Evolutionary conservation across 2,329 filamentous ascomycete genomes (phyloP).

Genomic region (Aspergillus neotritici): DNA sequence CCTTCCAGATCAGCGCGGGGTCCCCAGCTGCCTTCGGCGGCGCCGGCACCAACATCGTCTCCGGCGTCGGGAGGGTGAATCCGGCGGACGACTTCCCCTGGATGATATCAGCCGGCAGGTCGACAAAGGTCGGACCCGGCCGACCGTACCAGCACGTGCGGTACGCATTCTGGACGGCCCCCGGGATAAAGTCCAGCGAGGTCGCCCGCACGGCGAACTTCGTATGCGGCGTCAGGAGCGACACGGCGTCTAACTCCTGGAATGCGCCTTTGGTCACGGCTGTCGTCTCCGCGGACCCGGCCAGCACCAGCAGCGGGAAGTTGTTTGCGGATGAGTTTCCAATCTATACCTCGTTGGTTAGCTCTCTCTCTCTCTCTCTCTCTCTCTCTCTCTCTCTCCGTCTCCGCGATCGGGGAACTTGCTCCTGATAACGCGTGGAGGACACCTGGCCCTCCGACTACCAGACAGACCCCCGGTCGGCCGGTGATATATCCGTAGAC

Average conservation of each 20-base stretch:
- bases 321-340: constrained; percentile 50
- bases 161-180: constrained; percentile 48
- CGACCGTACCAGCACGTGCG: constrained; percentile 50
- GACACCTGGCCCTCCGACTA: constrained; percentile 56
- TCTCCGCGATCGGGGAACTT: constrained; percentile 22
- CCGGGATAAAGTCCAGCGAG: constrained; percentile 42
- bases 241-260: constrained; percentile 53
- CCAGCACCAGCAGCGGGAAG: constrained; percentile 51
- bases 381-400: too few species aligned
- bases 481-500: constrained; percentile 56
- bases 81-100: constrained; percentile 32
- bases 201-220: constrained; percentile 48
- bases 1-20: constrained; percentile 37
- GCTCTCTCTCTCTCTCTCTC: too few species aligned
- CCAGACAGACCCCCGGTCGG: constrained; percentile 51
- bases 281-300: constrained; percentile 50
- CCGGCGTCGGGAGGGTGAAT: constrained; percentile 19
- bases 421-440: constrained; percentile 54
- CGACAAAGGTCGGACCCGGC: constrained; percentile 50
- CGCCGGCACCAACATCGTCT: constrained; percentile 27
- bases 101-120: constrained; percentile 53
- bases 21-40: constrained; percentile 45
- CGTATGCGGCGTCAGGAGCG: constrained; percentile 49
- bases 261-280: constrained; percentile 51
- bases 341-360: constrained; percentile 25